Evolutionary conservation across 108 stramenopile species (phyloP).

Genomic region (Cyclotella atomus): DNA sequence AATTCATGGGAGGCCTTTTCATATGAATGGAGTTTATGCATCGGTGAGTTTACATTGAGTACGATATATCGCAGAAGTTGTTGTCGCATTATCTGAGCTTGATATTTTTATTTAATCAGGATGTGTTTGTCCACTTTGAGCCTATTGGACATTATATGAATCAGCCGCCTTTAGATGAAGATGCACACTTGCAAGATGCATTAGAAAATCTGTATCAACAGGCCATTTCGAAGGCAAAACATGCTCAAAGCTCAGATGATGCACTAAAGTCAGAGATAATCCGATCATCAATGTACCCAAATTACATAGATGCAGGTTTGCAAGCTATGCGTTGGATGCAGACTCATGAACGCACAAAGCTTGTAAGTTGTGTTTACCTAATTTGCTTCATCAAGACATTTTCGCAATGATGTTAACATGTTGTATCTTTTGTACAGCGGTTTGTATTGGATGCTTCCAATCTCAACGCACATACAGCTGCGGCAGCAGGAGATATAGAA

Average conservation of each 20-base stretch:
- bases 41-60: slow-evolving; percentile 22
- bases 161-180: slow-evolving; percentile 10
- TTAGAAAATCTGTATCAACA: slow-evolving; percentile 30
- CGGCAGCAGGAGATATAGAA: slow-evolving; percentile 59
- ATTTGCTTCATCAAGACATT: not conserved
- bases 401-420: not conserved
- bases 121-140: slow-evolving; percentile 93
- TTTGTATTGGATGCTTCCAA: not conserved
- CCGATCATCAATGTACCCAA: slow-evolving; percentile 9
- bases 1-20: slow-evolving; percentile 94
- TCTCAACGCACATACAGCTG: slow-evolving; percentile 61
- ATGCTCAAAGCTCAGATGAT: slow-evolving; percentile 14
- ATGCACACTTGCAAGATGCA: not conserved
- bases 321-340: slow-evolving; percentile 38
- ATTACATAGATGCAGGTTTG: slow-evolving; percentile 30
- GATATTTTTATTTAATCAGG: slow-evolving; percentile 14
- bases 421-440: slow-evolving; percentile 4
- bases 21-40: slow-evolving; percentile 74
- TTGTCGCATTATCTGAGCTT: not conserved
- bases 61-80: not conserved
- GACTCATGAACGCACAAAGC: slow-evolving; percentile 32
- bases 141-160: slow-evolving; percentile 65
- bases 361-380: slow-evolving; percentile 21
- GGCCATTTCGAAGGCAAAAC: slow-evolving; percentile 32
- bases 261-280: no score